Evolutionary conservation across 2,329 filamentous ascomycete genomes (phyloP).

Genomic region (Phaeosphaeria sp.): DNA sequence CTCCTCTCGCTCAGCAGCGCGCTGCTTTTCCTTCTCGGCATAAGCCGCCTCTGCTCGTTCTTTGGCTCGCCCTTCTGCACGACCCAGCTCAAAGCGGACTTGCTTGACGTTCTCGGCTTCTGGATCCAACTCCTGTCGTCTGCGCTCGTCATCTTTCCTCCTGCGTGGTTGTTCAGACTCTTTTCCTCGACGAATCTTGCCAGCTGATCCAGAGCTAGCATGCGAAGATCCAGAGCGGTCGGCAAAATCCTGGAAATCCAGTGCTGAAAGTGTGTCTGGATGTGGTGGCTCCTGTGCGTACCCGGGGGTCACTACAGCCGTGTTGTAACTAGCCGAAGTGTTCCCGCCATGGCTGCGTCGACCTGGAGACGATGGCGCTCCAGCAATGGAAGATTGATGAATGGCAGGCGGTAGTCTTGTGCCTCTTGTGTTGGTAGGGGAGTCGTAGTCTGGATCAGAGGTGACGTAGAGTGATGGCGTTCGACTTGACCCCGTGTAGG

Average conservation of each 20-base stretch:
- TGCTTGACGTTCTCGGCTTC: slow-evolving; percentile 29
- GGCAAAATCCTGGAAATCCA: slow-evolving; percentile 30
- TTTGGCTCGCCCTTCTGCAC: slow-evolving; percentile 26
- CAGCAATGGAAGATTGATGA: slow-evolving; percentile 30
- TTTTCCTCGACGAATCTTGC: slow-evolving; percentile 29
- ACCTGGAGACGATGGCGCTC: slow-evolving; percentile 22
- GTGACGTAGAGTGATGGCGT: slow-evolving; percentile 38
- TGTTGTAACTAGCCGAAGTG: slow-evolving; percentile 28
- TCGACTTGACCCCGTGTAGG: slow-evolving; percentile 32
- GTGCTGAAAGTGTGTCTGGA: slow-evolving; percentile 12
- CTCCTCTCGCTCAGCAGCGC: slow-evolving; percentile 1
- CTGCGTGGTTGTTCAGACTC: slow-evolving; percentile 27
- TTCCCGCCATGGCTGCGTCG: slow-evolving; percentile 13
- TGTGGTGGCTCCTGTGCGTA: not conserved
- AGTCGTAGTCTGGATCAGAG: slow-evolving; percentile 40
- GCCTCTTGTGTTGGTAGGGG: slow-evolving; percentile 25
- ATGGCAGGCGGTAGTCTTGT: slow-evolving; percentile 32
- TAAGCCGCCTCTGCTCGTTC: slow-evolving; percentile 27
- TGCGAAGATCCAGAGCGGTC: slow-evolving; percentile 27
- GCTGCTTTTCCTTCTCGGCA: slow-evolving; percentile 28
- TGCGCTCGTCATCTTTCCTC: slow-evolving; percentile 25
- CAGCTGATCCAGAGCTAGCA: slow-evolving; percentile 26
- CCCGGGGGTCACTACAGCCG: slow-evolving; percentile 14
- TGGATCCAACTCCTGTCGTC: slow-evolving; percentile 30
- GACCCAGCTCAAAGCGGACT: slow-evolving; percentile 36